A percentile compares a stretch with the other conserved stretches of the same genome.
Conservation (phyloP, 176 grass and related monocot species). For the Oryza meridionalis region DNA sequence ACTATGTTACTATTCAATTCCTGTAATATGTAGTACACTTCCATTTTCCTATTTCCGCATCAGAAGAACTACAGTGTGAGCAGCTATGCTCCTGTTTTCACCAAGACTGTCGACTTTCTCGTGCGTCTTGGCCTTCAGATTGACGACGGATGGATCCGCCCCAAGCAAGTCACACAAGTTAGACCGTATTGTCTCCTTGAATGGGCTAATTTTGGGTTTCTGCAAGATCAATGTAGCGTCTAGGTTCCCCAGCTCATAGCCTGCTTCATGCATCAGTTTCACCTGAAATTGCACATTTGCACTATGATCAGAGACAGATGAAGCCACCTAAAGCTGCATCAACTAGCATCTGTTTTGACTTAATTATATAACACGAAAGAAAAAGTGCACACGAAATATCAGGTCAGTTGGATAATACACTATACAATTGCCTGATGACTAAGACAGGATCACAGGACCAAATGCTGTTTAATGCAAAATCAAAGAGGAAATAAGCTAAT, state of each 20-base stretch:
- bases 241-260: constrained; percentile 91
- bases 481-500: not conserved
- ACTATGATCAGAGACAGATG: constrained; percentile 11
- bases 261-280: constrained; percentile 91
- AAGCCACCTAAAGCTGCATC: not conserved
- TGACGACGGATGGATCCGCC: constrained; percentile 82
- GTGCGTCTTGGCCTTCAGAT: constrained; percentile 97
- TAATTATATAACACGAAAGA: not conserved
- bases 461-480: not conserved
- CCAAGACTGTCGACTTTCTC: constrained; percentile 98
- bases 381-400: not conserved
- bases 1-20: constrained; percentile 24
- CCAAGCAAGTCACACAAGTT: constrained; percentile 85
- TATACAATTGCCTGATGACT: not conserved
- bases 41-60: constrained; percentile 60
- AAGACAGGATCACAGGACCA: not conserved
- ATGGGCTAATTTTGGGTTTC: constrained; percentile 88
- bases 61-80: constrained; percentile 91
- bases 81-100: constrained; percentile 96
- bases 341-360: not conserved
- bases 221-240: constrained; percentile 92
- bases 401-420: not conserved
- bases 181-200: constrained; percentile 86
- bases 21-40: constrained; percentile 11
- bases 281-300: constrained; percentile 70